Percentiles rank a stretch among this genome's conserved stretches.
Conservation (phyloP, 2,329 filamentous ascomycete genomes). For the Fusarium cyanostomum region DNA sequence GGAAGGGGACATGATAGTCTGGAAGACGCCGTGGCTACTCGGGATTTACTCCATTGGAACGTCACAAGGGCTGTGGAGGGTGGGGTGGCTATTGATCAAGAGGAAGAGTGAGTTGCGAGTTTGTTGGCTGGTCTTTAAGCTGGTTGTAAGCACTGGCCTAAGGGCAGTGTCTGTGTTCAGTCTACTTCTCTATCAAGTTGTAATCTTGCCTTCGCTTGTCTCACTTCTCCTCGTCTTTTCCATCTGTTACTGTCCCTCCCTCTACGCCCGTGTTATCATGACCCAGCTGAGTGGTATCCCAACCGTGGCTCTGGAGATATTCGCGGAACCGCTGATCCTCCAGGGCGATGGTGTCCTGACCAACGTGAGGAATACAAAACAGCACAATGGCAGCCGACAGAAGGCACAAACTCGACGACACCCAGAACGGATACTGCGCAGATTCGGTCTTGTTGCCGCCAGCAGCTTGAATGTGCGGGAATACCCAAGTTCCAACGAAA, state of each 20-base stretch:
- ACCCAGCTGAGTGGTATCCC: constrained; percentile 71
- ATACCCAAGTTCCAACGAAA: constrained; percentile 86
- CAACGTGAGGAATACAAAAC: constrained; percentile 78
- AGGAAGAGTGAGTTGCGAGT: no score
- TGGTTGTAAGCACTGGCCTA: no score
- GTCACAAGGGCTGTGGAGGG: neutral
- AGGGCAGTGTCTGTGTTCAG: no score
- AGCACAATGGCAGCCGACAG: constrained; percentile 69
- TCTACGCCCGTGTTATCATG: constrained; percentile 46
- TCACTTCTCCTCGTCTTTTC: constrained; percentile 25
- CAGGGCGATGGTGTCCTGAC: constrained; percentile 82
- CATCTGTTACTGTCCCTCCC: constrained; percentile 4
- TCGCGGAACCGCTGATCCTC: constrained; percentile 81
- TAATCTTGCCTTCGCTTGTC: no score
- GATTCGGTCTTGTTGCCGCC: constrained; percentile 62
- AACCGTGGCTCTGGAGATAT: constrained; percentile 78
- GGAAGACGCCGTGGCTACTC: constrained; percentile 24
- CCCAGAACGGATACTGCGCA: constrained; percentile 90
- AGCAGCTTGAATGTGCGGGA: constrained; percentile 75
- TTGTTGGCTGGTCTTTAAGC: no score
- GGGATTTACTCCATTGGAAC: constrained; percentile 24
- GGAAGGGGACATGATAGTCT: constrained; percentile 21
- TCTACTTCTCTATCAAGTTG: neutral
- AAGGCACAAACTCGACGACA: constrained; percentile 81
- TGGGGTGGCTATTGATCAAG: no score